Percentiles rank a stretch among this genome's conserved stretches.
phyloP scores from a whole-genome alignment of 2,329 filamentous ascomycete species.

The Ophiostoma piceae region DNA sequence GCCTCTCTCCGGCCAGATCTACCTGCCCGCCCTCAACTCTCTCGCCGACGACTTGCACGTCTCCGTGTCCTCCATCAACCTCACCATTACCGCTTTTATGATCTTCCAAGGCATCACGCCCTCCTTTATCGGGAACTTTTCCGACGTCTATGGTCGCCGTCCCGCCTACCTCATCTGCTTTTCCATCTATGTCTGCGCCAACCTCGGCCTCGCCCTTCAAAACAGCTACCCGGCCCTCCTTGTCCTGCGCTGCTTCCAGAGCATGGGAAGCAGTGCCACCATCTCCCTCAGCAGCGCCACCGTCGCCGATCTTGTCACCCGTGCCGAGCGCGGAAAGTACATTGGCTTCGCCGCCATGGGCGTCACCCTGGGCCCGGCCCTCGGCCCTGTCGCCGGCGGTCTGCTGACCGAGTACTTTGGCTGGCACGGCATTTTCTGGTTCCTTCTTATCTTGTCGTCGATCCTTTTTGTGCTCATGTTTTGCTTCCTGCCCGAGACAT shows the following conservation, averaged over 20 bases:
- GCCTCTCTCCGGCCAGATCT: slow-evolving; percentile 47
- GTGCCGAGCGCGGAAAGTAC: slow-evolving; percentile 56
- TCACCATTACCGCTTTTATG: slow-evolving; percentile 52
- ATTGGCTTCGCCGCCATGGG: slow-evolving; percentile 49
- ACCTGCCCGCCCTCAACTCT: slow-evolving; percentile 41
- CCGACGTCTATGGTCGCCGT: slow-evolving; percentile 49
- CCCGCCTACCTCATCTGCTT: slow-evolving; percentile 47
- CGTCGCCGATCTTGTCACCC: slow-evolving; percentile 58
- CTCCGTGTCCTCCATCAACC: slow-evolving; percentile 39
- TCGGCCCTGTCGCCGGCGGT: slow-evolving; percentile 56
- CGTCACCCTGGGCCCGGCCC: slow-evolving; percentile 43
- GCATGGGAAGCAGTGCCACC: slow-evolving; percentile 53
- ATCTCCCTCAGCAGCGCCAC: slow-evolving; percentile 54
- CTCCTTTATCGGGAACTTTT: slow-evolving; percentile 50
- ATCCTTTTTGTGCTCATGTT: slow-evolving; percentile 41
- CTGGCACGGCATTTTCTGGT: slow-evolving; percentile 60
- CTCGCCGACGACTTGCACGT: slow-evolving; percentile 42
- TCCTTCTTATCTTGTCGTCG: slow-evolving; percentile 45
- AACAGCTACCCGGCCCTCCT: slow-evolving; percentile 48
- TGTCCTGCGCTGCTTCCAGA: slow-evolving; percentile 52
- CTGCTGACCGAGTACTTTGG: slow-evolving; percentile 51
- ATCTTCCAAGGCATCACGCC: slow-evolving; percentile 57
- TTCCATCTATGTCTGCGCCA: slow-evolving; percentile 47
- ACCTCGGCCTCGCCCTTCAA: slow-evolving; percentile 48
- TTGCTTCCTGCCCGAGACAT: slow-evolving; percentile 51